Evolutionary conservation across 768 basidiomycete genomes (phyloP).

Genomic region (Pleurotus sapidus): DNA sequence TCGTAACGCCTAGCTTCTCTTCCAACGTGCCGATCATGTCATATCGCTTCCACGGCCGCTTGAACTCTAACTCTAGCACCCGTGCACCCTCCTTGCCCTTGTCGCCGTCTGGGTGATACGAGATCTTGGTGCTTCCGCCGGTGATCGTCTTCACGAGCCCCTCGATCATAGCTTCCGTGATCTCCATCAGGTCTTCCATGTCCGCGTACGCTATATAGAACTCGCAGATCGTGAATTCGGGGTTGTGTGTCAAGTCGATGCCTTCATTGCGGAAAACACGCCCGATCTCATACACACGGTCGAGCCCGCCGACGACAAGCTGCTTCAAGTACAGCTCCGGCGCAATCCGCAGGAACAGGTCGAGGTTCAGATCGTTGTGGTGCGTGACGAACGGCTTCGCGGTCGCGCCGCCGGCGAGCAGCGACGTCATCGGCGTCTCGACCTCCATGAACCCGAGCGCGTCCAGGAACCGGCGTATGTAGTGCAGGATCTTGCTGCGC

Average conservation of each 20-base stretch:
- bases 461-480: constrained; percentile 89
- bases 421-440: constrained; percentile 97
- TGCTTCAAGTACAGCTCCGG: constrained; percentile 98
- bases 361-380: constrained; percentile 96
- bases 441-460: constrained; percentile 95
- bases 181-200: constrained; percentile 98
- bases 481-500: constrained; percentile 87
- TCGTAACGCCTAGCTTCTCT: constrained; percentile 84
- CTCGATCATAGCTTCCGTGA: constrained; percentile 88
- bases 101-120: constrained; percentile 93
- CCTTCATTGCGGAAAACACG: constrained; percentile 98
- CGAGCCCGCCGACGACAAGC: constrained; percentile 94
- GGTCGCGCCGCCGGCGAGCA: constrained; percentile 95
- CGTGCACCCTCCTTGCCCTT: constrained; percentile 63
- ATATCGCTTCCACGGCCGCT: constrained; percentile 95
- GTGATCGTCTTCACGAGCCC: constrained; percentile 88
- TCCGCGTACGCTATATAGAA: constrained; percentile 99
- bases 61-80: constrained; percentile 78
- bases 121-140: constrained; percentile 73
- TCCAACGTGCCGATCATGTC: constrained; percentile 98
- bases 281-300: constrained; percentile 98
- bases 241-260: constrained; percentile 98
- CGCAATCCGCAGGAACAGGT: constrained; percentile 95
- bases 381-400: constrained; percentile 99
- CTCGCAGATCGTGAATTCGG: constrained; percentile 99